Evolutionary conservation across 2,329 filamentous ascomycete genomes (phyloP).

Genomic region (Stagonosporopsis cucurbitacearum): DNA sequence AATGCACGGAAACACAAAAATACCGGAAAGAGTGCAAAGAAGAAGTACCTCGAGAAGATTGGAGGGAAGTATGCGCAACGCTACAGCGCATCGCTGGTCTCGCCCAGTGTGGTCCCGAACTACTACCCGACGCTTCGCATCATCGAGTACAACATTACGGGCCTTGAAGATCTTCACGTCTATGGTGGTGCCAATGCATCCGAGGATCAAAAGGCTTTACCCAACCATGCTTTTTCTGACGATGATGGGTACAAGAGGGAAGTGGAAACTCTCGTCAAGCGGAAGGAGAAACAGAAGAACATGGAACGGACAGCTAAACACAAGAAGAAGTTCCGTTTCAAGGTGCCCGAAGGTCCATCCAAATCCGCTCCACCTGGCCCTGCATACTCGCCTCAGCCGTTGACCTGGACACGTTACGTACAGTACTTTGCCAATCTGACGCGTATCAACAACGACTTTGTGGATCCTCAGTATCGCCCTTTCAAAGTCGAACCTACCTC

Average conservation of each 20-base stretch:
- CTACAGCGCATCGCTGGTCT: slow-evolving; percentile 80
- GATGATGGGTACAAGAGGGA: slow-evolving; percentile 48
- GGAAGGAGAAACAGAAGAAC: slow-evolving; percentile 57
- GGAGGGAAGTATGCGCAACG: slow-evolving; percentile 84
- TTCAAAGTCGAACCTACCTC: slow-evolving; percentile 5
- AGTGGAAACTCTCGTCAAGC: slow-evolving; percentile 55
- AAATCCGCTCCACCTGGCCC: slow-evolving; percentile 79
- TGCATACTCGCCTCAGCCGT: slow-evolving; percentile 83
- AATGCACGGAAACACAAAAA: slow-evolving; percentile 27
- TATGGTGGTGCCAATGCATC: slow-evolving; percentile 8
- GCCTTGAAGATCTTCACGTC: slow-evolving; percentile 63
- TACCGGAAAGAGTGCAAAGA: slow-evolving; percentile 51
- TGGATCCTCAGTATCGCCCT: slow-evolving; percentile 20
- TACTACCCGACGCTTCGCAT: slow-evolving; percentile 90
- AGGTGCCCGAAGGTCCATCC: slow-evolving; percentile 72
- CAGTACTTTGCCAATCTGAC: slow-evolving; percentile 98
- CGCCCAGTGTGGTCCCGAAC: slow-evolving; percentile 89
- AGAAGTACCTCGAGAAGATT: slow-evolving; percentile 69
- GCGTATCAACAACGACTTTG: slow-evolving; percentile 76
- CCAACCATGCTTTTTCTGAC: slow-evolving; percentile 19
- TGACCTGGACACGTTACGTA: slow-evolving; percentile 80
- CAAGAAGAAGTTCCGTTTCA: slow-evolving; percentile 55
- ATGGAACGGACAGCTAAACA: slow-evolving; percentile 28
- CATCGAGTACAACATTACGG: slow-evolving; percentile 90
- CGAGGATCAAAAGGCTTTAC: slow-evolving; percentile 15